Conservation (phyloP, 306 rosid genomes). For the Cucumis cinereus region DNA sequence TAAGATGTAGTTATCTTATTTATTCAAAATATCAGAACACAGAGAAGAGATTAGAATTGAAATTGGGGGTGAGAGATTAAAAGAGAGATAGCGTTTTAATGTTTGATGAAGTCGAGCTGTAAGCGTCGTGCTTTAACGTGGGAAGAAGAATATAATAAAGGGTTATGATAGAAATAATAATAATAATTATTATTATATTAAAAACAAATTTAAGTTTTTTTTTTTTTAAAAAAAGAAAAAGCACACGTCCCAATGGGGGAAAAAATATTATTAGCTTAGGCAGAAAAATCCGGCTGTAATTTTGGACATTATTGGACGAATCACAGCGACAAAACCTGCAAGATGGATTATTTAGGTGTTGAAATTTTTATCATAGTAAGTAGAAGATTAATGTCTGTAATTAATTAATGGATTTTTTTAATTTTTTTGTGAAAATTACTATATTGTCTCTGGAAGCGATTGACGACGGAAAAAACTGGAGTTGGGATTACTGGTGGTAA, state of each 20-base stretch:
- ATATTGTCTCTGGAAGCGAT: neutral
- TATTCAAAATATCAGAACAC: neutral
- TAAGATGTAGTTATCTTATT: neutral
- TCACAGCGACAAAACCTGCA: conserved; percentile 49
- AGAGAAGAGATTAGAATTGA: neutral
- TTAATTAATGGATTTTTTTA: neutral
- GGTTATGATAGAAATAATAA: conserved; percentile 23
- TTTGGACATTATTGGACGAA: conserved; percentile 48
- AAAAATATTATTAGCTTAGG: conserved; percentile 32
- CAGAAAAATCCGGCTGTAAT: conserved; percentile 77
- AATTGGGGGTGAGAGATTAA: neutral
- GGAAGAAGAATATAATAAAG: conserved; percentile 43
- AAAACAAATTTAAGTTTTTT: conserved; percentile 13
- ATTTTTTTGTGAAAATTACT: neutral
- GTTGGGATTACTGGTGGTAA: neutral
- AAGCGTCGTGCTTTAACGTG: conserved; percentile 90
- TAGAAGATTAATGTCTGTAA: conserved; percentile 12
- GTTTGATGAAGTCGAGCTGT: conserved; percentile 57
- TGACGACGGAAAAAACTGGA: neutral
- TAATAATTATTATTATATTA: conserved; percentile 29
- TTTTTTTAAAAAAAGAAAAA: neutral
- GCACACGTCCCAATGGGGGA: conserved; percentile 39
- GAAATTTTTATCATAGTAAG: neutral
- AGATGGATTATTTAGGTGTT: conserved; percentile 36
- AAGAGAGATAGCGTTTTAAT: neutral